Base-by-base conservation (phyloP, 116 monocot genomes). In the Trichopus zeylanicus region DNA sequence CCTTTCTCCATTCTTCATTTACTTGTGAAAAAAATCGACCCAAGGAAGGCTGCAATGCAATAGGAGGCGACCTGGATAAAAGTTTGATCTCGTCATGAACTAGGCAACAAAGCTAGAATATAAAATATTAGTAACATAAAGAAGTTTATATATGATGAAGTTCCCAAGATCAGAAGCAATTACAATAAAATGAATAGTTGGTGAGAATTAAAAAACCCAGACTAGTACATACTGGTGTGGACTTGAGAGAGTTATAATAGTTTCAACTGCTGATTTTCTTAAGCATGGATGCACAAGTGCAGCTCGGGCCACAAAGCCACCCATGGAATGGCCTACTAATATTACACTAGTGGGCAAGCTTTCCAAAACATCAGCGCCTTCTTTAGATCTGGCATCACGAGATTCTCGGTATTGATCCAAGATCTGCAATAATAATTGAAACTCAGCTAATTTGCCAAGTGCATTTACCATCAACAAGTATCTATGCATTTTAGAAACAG, bases 241-340 rank as follows among this genome's bases (percentile, higher is more conserved):
- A 69, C 84, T 91, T 57, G 95, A 73, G 46, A 97, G 91, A 28
- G 95, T 97, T 28, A 97, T 24, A 63, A 91, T 68, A 55, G 97
- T 97, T 60, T 97, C 77, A 54, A 97, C 87, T 22, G 84, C 67
- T 38, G 73, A 75, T 29, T 80, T 90, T 47, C 87, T 67, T 39
- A 97, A 73, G 47, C 59, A 59, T 56, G 87, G 91, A 61, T 87
- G 91, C 24, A 97, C 73, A 58, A 80, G 38, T 22, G 82, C 91
- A 71, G 97, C 91, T 78, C 97, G 78, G 29, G 97, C 91, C 29
- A 97, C 97, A 75, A 97, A 91, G 11, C 97, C 97, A 71, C 97
- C 97, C 97, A 97, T 97, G 31, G 97, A 97, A 73, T 97, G 97
- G 7, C 97, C 97, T 10, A 97, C 90, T 29, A 97, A 75, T 71